Conservation (phyloP, 2,329 filamentous ascomycete genomes). For the Fusarium poae region DNA sequence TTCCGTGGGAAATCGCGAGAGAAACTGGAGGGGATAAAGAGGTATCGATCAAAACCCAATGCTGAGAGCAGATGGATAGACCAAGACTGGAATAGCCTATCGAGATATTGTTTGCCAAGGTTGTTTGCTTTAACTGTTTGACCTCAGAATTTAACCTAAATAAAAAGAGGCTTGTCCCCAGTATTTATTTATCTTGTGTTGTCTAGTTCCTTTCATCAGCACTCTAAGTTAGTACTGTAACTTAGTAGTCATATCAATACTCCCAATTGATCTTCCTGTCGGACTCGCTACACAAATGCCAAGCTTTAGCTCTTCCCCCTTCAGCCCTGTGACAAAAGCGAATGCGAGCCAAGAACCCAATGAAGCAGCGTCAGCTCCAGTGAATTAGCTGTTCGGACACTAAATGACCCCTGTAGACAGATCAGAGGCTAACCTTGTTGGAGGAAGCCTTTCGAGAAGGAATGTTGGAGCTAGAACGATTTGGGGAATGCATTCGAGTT, state of each 20-base stretch:
- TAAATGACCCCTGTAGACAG: conserved; percentile 4
- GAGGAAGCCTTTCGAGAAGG: conserved; percentile 13
- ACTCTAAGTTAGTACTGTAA: not conserved
- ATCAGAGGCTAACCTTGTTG: not conserved
- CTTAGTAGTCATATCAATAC: not conserved
- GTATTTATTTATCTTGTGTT: no score
- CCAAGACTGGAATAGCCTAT: conserved; percentile 8
- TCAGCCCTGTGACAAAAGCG: conserved; percentile 36
- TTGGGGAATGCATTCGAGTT: conserved; percentile 35
- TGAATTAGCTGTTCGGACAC: conserved; percentile 21
- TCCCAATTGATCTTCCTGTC: conserved; percentile 1
- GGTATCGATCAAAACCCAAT: not conserved
- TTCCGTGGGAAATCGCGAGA: not conserved
- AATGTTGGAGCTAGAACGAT: conserved; percentile 5
- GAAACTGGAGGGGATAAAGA: not conserved
- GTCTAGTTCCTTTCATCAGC: not conserved
- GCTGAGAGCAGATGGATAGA: no score
- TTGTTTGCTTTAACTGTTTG: conserved; percentile 9
- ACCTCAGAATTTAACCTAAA: conserved; percentile 1
- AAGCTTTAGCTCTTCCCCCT: conserved; percentile 4
- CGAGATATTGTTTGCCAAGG: not conserved
- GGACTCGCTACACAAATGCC: conserved; percentile 27
- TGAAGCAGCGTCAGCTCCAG: conserved; percentile 2
- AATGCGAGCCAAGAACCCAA: conserved; percentile 27
- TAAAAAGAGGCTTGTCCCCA: not conserved